Evolutionary conservation across 306 rosid genomes (phyloP).

Genomic region (Corylus avellana): DNA sequence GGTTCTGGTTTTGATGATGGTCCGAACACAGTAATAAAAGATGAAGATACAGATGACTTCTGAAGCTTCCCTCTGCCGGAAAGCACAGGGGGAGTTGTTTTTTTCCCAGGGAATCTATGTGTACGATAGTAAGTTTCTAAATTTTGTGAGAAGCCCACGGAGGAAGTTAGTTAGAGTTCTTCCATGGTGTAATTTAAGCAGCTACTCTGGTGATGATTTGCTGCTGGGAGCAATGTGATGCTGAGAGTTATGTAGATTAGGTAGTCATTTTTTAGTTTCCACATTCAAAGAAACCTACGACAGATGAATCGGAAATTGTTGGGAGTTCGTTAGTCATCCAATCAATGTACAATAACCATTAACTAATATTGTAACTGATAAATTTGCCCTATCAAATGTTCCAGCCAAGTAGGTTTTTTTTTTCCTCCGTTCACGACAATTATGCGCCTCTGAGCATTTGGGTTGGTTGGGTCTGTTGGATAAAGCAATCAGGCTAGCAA

Average conservation of each 20-base stretch:
- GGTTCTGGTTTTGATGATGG: slow-evolving; percentile 89
- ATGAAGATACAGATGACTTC: slow-evolving; percentile 64
- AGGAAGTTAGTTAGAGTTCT: slow-evolving; percentile 61
- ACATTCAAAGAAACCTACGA: slow-evolving; percentile 53
- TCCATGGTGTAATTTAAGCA: slow-evolving; percentile 63
- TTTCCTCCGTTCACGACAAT: slow-evolving; percentile 27
- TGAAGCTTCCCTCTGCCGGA: slow-evolving; percentile 52
- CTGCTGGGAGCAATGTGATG: slow-evolving; percentile 65
- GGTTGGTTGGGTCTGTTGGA: slow-evolving; percentile 21
- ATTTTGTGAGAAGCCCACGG: slow-evolving; percentile 71
- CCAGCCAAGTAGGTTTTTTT: slow-evolving; percentile 33
- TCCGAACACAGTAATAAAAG: slow-evolving; percentile 65
- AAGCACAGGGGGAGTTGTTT: slow-evolving; percentile 31
- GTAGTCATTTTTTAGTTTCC: slow-evolving; percentile 79
- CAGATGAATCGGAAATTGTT: slow-evolving; percentile 68
- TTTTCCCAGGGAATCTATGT: slow-evolving; percentile 48
- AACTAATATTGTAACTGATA: slow-evolving; percentile 57
- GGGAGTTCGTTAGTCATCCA: slow-evolving; percentile 63
- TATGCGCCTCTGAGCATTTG: slow-evolving; percentile 27
- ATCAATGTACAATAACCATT: slow-evolving; percentile 76
- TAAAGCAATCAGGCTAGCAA: slow-evolving; percentile 12
- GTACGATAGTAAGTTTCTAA: slow-evolving; percentile 73
- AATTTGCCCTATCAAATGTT: slow-evolving; percentile 49
- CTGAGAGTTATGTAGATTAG: slow-evolving; percentile 81
- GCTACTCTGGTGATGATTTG: slow-evolving; percentile 58